Percentiles rank a stretch among this genome's conserved stretches.
Evolutionary conservation across 306 rosid genomes (phyloP).

Genomic region (Quercus berberidifolia): DNA sequence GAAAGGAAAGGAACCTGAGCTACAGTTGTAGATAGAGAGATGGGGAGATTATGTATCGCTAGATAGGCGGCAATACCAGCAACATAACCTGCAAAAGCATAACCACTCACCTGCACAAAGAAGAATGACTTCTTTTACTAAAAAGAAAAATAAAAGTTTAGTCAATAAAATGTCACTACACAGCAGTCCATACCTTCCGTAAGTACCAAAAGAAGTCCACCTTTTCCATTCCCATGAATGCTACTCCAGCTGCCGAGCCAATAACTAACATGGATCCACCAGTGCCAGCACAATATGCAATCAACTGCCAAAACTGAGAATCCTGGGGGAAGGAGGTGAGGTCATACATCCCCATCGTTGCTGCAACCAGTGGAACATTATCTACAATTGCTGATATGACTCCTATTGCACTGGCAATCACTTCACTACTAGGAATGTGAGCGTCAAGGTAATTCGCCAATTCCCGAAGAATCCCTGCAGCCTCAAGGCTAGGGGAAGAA

Average conservation of each 20-base stretch:
- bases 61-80: conserved; percentile 82
- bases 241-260: conserved; percentile 97
- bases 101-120: conserved; percentile 78
- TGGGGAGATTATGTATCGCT: conserved; percentile 57
- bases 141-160: not conserved
- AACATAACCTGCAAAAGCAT: conserved; percentile 90
- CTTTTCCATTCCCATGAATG: conserved; percentile 98
- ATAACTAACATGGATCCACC: conserved; percentile 95
- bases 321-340: too few species aligned
- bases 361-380: too few species aligned
- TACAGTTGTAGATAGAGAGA: conserved; percentile 67
- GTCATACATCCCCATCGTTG: too few species aligned
- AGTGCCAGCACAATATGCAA: conserved; percentile 28
- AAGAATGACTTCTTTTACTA: not conserved
- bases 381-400: too few species aligned
- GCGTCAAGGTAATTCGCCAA: too few species aligned
- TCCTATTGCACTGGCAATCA: too few species aligned
- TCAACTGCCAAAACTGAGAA: too few species aligned
- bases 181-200: conserved; percentile 53
- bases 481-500: too few species aligned
- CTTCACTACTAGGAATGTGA: too few species aligned
- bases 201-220: conserved; percentile 96
- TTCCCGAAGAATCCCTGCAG: too few species aligned
- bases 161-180: not conserved
- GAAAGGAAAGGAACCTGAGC: conserved; percentile 69